Conservation (phyloP, 1,284 basidiomycete genomes). For the Dichomitus squalens region DNA sequence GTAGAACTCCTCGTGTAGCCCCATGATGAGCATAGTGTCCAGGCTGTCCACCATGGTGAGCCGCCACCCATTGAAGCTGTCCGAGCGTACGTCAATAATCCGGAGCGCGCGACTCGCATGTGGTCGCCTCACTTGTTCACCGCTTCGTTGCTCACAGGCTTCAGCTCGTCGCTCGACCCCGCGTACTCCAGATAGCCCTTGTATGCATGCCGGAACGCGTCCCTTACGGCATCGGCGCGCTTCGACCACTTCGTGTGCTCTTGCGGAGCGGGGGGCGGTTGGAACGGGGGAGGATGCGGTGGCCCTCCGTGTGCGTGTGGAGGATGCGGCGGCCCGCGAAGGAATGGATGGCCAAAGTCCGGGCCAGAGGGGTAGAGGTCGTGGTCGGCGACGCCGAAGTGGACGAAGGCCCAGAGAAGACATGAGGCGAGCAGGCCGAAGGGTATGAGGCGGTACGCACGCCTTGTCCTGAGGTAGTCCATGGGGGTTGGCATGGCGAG, state of each 20-base stretch:
- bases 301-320: not conserved
- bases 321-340: not conserved
- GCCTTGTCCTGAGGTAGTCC: conserved; percentile 11
- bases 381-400: conserved; percentile 5
- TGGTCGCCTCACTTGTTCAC: conserved; percentile 59
- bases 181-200: conserved; percentile 60
- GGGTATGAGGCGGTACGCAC: conserved; percentile 15
- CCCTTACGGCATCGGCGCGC: conserved; percentile 56
- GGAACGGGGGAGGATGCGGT: not conserved
- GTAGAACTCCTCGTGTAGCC: conserved; percentile 76
- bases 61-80: conserved; percentile 85
- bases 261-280: conserved; percentile 3
- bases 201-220: conserved; percentile 67
- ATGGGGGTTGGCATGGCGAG: too few species aligned
- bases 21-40: conserved; percentile 90
- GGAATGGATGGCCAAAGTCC: conserved; percentile 1
- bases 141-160: conserved; percentile 49
- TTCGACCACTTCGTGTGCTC: conserved; percentile 42
- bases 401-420: conserved; percentile 15
- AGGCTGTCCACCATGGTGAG: conserved; percentile 82
- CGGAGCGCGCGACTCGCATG: conserved; percentile 32
- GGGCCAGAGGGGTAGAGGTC: not conserved
- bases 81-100: conserved; percentile 29
- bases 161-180: conserved; percentile 68
- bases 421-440: conserved; percentile 12